Conservation (phyloP, 768 basidiomycete species). For the Royoungia palumana region DNA sequence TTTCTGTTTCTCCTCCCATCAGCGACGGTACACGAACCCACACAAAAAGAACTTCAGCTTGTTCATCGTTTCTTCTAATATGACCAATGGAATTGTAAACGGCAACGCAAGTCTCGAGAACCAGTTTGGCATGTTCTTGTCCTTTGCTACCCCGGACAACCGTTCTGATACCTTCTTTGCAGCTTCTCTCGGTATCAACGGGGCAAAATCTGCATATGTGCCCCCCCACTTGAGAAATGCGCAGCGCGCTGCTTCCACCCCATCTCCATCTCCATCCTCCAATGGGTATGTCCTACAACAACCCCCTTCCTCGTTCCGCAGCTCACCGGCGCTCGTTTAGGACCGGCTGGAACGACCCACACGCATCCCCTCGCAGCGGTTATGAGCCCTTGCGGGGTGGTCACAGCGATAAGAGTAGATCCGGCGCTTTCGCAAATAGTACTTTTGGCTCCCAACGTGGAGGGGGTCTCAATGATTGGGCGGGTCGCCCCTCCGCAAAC, state of each 20-base stretch:
- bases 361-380: constrained; percentile 59
- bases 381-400: constrained; percentile 41
- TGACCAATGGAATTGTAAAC: constrained; percentile 92
- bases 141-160: background rate
- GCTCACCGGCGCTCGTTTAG: constrained; percentile 33
- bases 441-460: constrained; percentile 36
- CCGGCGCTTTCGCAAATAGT: constrained; percentile 41
- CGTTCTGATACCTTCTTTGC: constrained; percentile 7
- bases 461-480: constrained; percentile 37
- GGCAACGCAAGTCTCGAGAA: constrained; percentile 67
- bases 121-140: constrained; percentile 58
- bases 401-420: constrained; percentile 34
- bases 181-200: constrained; percentile 76
- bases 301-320: constrained; percentile 13
- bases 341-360: constrained; percentile 76
- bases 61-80: constrained; percentile 50
- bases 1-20: constrained; percentile 28
- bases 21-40: constrained; percentile 28
- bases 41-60: constrained; percentile 21
- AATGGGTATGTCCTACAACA: constrained; percentile 49
- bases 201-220: constrained; percentile 75
- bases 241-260: constrained; percentile 78
- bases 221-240: constrained; percentile 82
- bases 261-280: constrained; percentile 29
- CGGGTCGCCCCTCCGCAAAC: constrained; percentile 35